Base-by-base conservation (phyloP, 2,329 filamentous ascomycete genomes). In the Penicillium hordei region DNA sequence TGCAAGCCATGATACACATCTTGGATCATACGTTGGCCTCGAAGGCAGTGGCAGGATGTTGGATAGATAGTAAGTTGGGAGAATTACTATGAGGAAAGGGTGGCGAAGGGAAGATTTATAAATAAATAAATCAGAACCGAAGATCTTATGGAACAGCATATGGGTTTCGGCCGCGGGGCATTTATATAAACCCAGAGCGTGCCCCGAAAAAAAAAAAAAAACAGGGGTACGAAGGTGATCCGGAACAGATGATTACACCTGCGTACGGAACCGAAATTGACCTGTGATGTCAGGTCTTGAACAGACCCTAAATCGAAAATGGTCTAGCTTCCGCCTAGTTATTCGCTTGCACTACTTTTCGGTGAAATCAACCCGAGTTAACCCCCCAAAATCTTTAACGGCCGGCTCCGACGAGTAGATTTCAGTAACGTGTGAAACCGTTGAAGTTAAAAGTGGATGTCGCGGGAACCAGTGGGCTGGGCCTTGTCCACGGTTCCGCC, bases 351-450 rank as follows among this genome's bases (percentile, higher is more conserved):
- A 44, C 27, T 36, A 6, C 13, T 48, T 42, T 48, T 60, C 60
- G 63, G 64, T 53, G 17, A 25, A 33, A 29, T 51, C 36, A 51
- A 65, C 57, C 65, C 64, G 65, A 65, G 51, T 62, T 65, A 61
- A 61, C 57, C 63, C 60, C 56, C 34, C 38, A 12, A 49, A 36
- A 55, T 52, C 48, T 27, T 25, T 31, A 48, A 52, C 64, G 64
- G 65, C 58, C 65, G 65, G 65, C 61, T 68, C 65, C 65, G 65
- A 63, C 19, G 8, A 44, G 21, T n/a, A n/a, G n/a, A n/a, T n/a
- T n/a, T 19, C n/a, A 5, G n/a, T 48, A 23, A 48, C 19, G 31
- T 25, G 56, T 63, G 61, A 65, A 62, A 58, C 55, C 54, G 55
- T 55, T 55, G 58, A 57, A 55, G 36, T 31, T 34, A 13, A 43